Conservation (phyloP, 2,329 filamentous ascomycete genomes). For the Gremmenia infestans region DNA sequence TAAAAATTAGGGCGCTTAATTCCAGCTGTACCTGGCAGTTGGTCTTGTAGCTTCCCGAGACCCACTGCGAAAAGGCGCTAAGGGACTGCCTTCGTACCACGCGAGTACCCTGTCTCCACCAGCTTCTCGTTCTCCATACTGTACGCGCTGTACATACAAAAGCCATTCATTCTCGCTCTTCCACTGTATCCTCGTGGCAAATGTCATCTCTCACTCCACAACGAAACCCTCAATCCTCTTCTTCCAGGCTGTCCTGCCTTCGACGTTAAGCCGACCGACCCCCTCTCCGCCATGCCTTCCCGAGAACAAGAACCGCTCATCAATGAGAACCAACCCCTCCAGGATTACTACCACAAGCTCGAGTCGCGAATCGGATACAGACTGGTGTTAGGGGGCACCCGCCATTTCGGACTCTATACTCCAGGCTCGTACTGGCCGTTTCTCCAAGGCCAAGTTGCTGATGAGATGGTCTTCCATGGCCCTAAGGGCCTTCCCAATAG, state of each 20-base stretch:
- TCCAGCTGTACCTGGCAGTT: too few species aligned
- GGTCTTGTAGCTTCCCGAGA: too few species aligned
- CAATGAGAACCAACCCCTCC: conserved; percentile 36
- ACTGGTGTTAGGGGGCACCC: conserved; percentile 41
- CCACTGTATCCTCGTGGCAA: not conserved
- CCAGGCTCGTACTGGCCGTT: conserved; percentile 44
- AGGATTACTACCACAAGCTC: conserved; percentile 42
- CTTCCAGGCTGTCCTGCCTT: not conserved
- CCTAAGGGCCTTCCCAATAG: too few species aligned
- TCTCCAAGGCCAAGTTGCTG: too few species aligned
- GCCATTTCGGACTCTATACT: conserved; percentile 48
- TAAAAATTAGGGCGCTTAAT: too few species aligned
- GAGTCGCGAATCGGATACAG: conserved; percentile 42
- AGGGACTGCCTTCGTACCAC: too few species aligned
- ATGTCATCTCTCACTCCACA: not conserved
- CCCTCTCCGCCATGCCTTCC: conserved; percentile 4
- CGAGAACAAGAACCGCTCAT: conserved; percentile 27
- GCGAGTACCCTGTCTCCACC: too few species aligned
- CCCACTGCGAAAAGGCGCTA: too few species aligned
- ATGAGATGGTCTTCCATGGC: too few species aligned
- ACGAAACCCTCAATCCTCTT: not conserved
- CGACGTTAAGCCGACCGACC: not conserved
- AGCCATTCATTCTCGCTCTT: too few species aligned
- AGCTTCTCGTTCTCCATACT: too few species aligned
- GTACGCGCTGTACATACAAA: too few species aligned